A percentile compares a stretch with the other conserved stretches of the same genome.
Evolutionary conservation across 805 yeast genomes (phyloP).

Genomic region (Sungouiozyma ichnusensis): DNA sequence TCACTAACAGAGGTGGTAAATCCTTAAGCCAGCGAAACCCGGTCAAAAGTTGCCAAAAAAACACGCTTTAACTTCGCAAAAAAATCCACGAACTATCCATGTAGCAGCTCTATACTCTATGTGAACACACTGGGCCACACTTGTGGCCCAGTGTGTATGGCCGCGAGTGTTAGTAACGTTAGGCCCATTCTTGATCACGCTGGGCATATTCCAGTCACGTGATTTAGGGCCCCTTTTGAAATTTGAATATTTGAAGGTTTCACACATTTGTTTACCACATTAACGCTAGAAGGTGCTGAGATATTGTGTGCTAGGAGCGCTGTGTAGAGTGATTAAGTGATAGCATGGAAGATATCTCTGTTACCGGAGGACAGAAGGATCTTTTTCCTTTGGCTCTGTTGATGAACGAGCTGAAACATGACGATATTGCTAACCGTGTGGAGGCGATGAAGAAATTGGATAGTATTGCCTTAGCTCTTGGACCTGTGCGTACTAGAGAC

Average conservation of each 20-base stretch:
- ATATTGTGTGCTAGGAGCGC: background rate
- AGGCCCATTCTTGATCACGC: background rate
- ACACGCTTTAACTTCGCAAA: too few species aligned
- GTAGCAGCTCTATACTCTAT: too few species aligned
- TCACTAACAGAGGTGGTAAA: background rate
- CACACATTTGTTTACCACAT: background rate
- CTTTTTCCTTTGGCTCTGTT: slow-evolving; percentile 89
- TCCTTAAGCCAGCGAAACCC: too few species aligned
- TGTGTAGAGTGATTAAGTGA: background rate
- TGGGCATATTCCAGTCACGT: background rate
- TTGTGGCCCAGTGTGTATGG: background rate
- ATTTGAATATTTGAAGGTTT: background rate
- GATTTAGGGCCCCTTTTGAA: background rate
- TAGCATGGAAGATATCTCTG: background rate
- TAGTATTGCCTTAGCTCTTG: slow-evolving; percentile 89
- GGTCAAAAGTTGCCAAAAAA: too few species aligned
- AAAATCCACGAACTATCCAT: too few species aligned
- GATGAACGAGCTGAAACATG: slow-evolving; percentile 95
- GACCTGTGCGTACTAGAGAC: slow-evolving; percentile 81
- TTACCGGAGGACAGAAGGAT: slow-evolving; percentile 26
- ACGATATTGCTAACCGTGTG: slow-evolving; percentile 86
- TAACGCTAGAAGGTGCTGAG: too few species aligned
- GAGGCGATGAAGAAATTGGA: slow-evolving; percentile 91
- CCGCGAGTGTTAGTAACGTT: background rate
- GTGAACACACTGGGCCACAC: too few species aligned